Base-by-base conservation (phyloP, 345 rosid genomes). In the Corchorus olitorius region DNA sequence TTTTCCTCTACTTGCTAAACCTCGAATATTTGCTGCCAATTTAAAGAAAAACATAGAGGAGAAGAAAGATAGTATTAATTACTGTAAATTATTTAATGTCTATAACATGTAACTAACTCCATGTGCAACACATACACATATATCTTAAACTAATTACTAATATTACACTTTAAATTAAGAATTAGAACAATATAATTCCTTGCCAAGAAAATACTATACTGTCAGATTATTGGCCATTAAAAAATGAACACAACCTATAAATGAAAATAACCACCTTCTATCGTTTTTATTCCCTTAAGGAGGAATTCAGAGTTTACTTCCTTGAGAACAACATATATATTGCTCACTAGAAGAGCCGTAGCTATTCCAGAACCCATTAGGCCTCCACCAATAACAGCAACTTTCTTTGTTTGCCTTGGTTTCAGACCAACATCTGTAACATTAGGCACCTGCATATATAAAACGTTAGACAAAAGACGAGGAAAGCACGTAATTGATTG, bases 301-400 rank as follows among this genome's bases (percentile, higher is more conserved):
- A 95, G 97, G 84, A 92, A 95, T 55, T 92, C 97, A 45, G 94
- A 58, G 80, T 89, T 93, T 64, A 95, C 76, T 89, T 95, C 99
- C 86, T 95, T 95, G 49, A 95, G 94, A 70, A 93, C 79, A 80
- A 95, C 99, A 76, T 70, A 77, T 66, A 84, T 88, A 82, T 91
- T 87, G 88, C 88, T 79, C 78, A 88, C 14, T 65, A 95, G 81
- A 63, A 92, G 89, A 62, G 93, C 95, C 0, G 98, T 91, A 80
- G 97, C 91, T 65, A 94, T 94, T 83, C 98, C 98, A 83, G 97
- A 93, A 77, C 99, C 99, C 98, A 95, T 95, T 58, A 95, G 86
- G 72, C 99, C 99, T 79, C 99, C 98, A 81, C 99, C 99, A 81
- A 95, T 92, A 68, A 95, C 91, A 70, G 99, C 98, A 80, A 89